Percentiles rank a stretch among this genome's conserved stretches.
phyloP scores from a whole-genome alignment of 1,139 yeast species.

The Blastobotrys arbuscula region DNA sequence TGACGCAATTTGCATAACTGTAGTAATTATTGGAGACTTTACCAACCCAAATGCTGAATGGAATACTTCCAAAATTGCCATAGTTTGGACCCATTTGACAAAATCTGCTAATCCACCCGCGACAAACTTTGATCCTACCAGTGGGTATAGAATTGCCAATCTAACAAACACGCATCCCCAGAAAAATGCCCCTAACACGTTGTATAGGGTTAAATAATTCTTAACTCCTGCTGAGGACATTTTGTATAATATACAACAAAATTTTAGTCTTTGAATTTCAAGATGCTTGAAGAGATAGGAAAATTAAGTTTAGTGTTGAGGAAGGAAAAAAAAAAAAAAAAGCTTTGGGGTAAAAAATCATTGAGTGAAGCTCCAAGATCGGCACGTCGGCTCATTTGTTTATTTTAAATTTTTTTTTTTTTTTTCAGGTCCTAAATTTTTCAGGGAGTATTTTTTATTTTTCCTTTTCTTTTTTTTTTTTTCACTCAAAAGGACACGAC shows the following conservation, averaged over 20 bases:
- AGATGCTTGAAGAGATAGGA: too few relatives aligned
- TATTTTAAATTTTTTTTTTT: neutral
- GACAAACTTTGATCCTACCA: slow-evolving; percentile 44
- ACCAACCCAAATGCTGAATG: slow-evolving; percentile 74
- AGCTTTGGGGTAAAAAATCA: too few relatives aligned
- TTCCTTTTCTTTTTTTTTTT: slow-evolving; percentile 2
- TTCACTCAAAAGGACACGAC: neutral
- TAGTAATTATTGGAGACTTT: slow-evolving; percentile 77
- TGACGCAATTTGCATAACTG: slow-evolving; percentile 80
- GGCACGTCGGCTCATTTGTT: neutral
- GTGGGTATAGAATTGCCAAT: slow-evolving; percentile 32
- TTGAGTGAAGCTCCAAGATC: too few relatives aligned
- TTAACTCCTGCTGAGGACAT: slow-evolving; percentile 12
- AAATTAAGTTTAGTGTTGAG: too few relatives aligned
- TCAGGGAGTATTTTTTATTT: neutral
- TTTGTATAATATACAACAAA: too few relatives aligned
- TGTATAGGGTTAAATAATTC: slow-evolving; percentile 45
- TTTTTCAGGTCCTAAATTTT: neutral
- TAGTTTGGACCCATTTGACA: slow-evolving; percentile 69
- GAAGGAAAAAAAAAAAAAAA: too few relatives aligned
- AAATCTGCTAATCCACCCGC: slow-evolving; percentile 55
- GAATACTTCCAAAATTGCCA: slow-evolving; percentile 74
- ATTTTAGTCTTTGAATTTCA: too few relatives aligned
- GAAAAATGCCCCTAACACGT: slow-evolving; percentile 56
- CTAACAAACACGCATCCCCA: slow-evolving; percentile 58